Conservation (phyloP, 495 filamentous ascomycete genomes). For the Penicillium maclennaniae region DNA sequence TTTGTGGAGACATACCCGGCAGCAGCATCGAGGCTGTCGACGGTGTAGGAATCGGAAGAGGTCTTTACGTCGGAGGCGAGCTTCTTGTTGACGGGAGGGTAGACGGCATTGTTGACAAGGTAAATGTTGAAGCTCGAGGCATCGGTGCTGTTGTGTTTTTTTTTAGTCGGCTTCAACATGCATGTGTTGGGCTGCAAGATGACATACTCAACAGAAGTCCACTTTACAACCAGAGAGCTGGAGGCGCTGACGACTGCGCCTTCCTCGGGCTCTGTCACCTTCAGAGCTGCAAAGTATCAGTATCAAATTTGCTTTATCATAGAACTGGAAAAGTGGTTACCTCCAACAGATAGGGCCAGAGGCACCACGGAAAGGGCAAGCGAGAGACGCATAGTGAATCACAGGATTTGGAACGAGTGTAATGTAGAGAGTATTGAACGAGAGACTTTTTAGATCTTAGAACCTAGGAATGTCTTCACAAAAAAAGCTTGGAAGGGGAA, state of each 20-base stretch:
- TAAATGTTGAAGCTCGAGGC: conserved; percentile 32
- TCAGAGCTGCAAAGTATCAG: conserved; percentile 23
- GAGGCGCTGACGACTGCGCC: conserved; percentile 26
- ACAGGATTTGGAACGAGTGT: background rate
- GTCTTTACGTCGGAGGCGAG: conserved; percentile 37
- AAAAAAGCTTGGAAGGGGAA: background rate
- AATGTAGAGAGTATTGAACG: background rate
- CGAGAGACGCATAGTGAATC: conserved; percentile 25
- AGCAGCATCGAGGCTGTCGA: conserved; percentile 17
- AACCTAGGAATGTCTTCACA: background rate
- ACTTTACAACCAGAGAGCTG: conserved; percentile 32
- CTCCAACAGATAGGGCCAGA: conserved; percentile 23
- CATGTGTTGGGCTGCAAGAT: background rate
- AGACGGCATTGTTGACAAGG: conserved; percentile 38
- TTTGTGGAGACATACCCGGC: conserved; percentile 22
- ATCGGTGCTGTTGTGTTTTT: conserved; percentile 26
- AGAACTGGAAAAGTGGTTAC: too few species aligned
- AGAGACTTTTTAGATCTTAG: background rate
- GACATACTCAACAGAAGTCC: conserved; percentile 34
- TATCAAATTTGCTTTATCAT: background rate
- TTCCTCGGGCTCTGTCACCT: conserved; percentile 32
- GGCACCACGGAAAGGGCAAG: conserved; percentile 20
- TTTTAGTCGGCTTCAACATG: background rate
- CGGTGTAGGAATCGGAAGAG: conserved; percentile 34
- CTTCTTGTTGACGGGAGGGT: conserved; percentile 43